Conservation (phyloP, 257 asterid species). For the Solanum medicagineum region DNA sequence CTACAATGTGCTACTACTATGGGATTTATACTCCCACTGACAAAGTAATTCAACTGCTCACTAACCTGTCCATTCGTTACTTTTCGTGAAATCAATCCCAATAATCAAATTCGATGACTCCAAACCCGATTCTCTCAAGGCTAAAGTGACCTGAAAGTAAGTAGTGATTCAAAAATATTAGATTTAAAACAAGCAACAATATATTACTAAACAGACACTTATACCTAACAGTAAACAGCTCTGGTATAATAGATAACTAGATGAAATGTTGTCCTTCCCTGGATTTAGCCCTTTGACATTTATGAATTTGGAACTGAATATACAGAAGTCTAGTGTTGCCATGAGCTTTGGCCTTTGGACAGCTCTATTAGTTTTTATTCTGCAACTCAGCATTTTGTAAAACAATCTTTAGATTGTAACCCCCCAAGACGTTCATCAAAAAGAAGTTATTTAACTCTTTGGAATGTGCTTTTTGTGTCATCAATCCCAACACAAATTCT, state of each 20-base stretch:
- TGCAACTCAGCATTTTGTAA: background rate
- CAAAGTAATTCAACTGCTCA: background rate
- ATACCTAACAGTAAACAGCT: background rate
- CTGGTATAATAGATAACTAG: background rate
- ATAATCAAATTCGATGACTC: conserved; percentile 85
- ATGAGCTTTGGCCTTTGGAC: background rate
- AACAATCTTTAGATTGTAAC: background rate
- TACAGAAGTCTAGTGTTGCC: background rate
- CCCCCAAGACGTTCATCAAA: background rate
- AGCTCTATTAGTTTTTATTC: background rate
- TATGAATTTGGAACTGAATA: background rate
- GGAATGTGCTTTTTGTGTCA: background rate
- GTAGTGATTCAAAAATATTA: background rate
- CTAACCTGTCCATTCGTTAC: conserved; percentile 87
- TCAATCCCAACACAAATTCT: background rate
- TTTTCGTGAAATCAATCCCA: conserved; percentile 80
- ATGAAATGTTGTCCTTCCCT: background rate
- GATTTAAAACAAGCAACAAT: background rate
- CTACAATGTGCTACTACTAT: background rate
- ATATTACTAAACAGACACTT: background rate
- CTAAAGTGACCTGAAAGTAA: conserved; percentile 50
- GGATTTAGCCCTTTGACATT: background rate
- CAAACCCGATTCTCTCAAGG: conserved; percentile 65
- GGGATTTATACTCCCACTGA: background rate
- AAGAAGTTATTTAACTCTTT: background rate